Evolutionary conservation across 352 stramenopile genomes (phyloP).

Genomic region (Phytophthora ohioensis): DNA sequence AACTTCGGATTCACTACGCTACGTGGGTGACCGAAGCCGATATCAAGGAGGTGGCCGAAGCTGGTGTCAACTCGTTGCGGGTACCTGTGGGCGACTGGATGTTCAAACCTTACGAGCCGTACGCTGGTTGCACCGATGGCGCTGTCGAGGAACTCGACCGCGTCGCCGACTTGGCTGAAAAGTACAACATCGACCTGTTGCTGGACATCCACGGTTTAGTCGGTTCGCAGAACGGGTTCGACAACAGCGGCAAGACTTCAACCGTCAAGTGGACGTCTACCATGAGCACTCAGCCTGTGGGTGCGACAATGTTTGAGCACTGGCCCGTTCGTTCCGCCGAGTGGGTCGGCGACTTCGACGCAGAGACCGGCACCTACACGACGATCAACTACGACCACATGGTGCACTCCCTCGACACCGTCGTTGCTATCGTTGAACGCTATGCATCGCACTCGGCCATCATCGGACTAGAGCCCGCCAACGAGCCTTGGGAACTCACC

Average conservation of each 20-base stretch:
- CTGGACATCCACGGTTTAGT: background rate
- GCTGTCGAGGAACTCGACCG: background rate
- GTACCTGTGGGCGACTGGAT: background rate
- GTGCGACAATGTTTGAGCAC: background rate
- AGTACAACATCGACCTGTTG: conserved; percentile 1
- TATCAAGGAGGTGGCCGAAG: background rate
- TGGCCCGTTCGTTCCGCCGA: background rate
- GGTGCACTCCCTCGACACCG: conserved; percentile 86
- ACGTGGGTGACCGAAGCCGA: background rate
- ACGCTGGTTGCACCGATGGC: background rate
- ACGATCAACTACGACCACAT: conserved; percentile 40
- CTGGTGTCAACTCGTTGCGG: background rate
- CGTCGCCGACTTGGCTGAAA: conserved; percentile 30
- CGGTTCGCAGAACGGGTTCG: background rate
- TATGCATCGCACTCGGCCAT: conserved; percentile 89
- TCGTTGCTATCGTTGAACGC: conserved; percentile 87
- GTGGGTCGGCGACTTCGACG: background rate
- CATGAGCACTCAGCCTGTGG: background rate
- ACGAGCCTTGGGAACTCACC: conserved; percentile 96
- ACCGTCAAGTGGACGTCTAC: background rate
- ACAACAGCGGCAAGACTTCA: background rate
- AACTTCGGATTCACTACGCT: background rate
- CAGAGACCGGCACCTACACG: background rate
- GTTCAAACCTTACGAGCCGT: conserved; percentile 2
- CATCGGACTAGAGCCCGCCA: conserved; percentile 92